A percentile compares a stretch with the other conserved stretches of the same genome.
These are phyloP conservation scores for Lodderomyces orthopsilosis DNA, from an alignment of 1,139 yeast genomes.

Conservation along the genomic window DNA sequence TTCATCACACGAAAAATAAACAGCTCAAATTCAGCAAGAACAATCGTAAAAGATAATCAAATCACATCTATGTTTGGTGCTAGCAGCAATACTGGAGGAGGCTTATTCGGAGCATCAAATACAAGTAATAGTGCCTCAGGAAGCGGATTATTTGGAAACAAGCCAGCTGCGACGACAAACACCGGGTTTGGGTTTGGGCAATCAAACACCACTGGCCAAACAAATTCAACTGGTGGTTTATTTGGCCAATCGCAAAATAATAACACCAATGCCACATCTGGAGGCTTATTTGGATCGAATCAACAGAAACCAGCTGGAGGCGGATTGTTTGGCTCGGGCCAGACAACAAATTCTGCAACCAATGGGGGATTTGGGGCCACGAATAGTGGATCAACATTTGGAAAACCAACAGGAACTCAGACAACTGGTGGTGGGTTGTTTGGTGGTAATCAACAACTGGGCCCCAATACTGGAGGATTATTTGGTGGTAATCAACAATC, in stretches of 20 bases:
- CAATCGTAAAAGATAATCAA: background rate
- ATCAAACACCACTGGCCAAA: conserved; percentile 2
- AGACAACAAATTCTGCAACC: background rate
- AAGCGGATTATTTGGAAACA: conserved; percentile 11
- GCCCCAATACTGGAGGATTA: conserved; percentile 14
- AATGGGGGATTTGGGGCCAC: conserved; percentile 15
- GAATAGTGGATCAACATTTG: conserved; percentile 6
- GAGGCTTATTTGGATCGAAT: conserved; percentile 8
- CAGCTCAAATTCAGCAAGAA: background rate
- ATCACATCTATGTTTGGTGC: conserved; percentile 5
- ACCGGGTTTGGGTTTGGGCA: conserved; percentile 6
- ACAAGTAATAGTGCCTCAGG: conserved; percentile 7
- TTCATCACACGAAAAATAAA: background rate
- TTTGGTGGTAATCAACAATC: conserved; percentile 12
- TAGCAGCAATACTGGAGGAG: conserved; percentile 15
- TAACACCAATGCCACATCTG: conserved; percentile 6
- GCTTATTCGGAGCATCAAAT: conserved; percentile 25
- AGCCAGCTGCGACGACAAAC: conserved; percentile 3
- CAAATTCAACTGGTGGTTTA: conserved; percentile 10
- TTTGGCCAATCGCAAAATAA: conserved; percentile 10
- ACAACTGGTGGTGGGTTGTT: conserved; percentile 17
- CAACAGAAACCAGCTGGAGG: conserved; percentile 4
- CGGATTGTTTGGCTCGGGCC: conserved; percentile 10
- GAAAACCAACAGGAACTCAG: conserved; percentile 9
- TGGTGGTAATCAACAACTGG: conserved; percentile 14